These are phyloP conservation scores for Diaporthe sp. DNA, from an alignment of 2,329 filamentous ascomycete species.

Conservation along the genomic window DNA sequence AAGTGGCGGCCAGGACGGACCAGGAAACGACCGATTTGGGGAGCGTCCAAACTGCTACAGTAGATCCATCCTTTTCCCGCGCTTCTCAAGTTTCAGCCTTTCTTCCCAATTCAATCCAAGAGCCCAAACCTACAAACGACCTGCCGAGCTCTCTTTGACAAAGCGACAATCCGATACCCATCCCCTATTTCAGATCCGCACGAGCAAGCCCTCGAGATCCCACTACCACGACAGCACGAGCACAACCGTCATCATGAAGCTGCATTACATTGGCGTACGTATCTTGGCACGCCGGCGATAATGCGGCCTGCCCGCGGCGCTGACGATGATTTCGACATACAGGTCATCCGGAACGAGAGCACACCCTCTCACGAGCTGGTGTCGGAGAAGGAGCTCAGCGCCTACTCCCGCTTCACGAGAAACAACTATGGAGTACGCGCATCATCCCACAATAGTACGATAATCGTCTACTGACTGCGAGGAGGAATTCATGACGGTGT, in stretches of 20 bases:
- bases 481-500: constrained; percentile 82
- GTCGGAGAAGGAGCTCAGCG: constrained; percentile 81
- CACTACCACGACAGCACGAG: not conserved
- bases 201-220: constrained; percentile 15
- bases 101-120: not conserved
- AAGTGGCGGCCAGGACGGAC: constrained; percentile 30
- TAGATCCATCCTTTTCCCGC: not conserved
- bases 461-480: constrained; percentile 52
- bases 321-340: constrained; percentile 37
- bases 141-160: not conserved
- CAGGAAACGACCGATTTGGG: constrained; percentile 5
- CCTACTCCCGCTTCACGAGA: constrained; percentile 84
- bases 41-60: not conserved
- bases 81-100: constrained; percentile 32
- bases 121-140: not conserved
- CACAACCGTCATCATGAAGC: constrained; percentile 74
- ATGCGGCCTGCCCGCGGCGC: constrained; percentile 23
- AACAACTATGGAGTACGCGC: constrained; percentile 63
- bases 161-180: not conserved
- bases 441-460: constrained; percentile 48
- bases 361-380: constrained; percentile 83
- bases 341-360: constrained; percentile 86
- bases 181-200: constrained; percentile 1
- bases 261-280: constrained; percentile 86
- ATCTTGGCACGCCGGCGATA: constrained; percentile 40